A percentile compares a stretch with the other conserved stretches of the same genome.
These are phyloP conservation scores for Mollisiaceae sp. DNA, from an alignment of 2,329 filamentous ascomycete species.

Conservation along the genomic window DNA sequence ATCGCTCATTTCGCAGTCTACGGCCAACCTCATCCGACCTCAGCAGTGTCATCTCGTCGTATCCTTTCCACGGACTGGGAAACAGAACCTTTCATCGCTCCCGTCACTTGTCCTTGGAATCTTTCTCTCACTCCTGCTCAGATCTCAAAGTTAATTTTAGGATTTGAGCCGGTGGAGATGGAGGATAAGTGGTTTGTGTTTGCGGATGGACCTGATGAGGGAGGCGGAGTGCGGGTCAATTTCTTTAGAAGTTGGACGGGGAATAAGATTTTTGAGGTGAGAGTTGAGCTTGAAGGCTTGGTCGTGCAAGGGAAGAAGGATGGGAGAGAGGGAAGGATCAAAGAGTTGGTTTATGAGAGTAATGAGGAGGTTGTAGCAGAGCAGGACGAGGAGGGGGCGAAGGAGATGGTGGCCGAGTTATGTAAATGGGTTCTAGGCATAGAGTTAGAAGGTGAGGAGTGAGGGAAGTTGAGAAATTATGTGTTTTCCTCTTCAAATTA, in stretches of 20 bases:
- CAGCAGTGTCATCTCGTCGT: no score
- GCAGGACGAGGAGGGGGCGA: constrained; percentile 17
- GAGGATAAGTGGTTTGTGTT: constrained; percentile 29
- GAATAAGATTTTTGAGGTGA: constrained; percentile 16
- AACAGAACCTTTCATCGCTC: neutral
- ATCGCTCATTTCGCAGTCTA: no score
- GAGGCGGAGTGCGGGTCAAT: neutral
- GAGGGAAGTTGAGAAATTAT: no score
- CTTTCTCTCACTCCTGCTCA: constrained; percentile 3
- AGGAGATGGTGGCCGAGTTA: constrained; percentile 21
- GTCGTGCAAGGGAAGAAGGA: no score
- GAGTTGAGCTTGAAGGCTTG: constrained; percentile 13
- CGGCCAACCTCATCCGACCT: no score
- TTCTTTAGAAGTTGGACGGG: constrained; percentile 22
- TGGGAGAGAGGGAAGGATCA: constrained; percentile 12
- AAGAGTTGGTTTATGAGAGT: constrained; percentile 16
- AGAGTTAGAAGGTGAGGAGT: neutral
- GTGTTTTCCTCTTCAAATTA: no score
- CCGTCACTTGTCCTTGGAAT: constrained; percentile 12
- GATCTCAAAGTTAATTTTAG: neutral
- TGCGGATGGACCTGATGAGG: neutral
- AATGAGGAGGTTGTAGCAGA: no score
- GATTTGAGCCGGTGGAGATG: constrained; percentile 21
- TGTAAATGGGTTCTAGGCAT: constrained; percentile 25
- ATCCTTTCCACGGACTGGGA: neutral